These are phyloP conservation scores for Echites panduratus DNA, from an alignment of 257 asterid genomes.

Conservation along the genomic window DNA sequence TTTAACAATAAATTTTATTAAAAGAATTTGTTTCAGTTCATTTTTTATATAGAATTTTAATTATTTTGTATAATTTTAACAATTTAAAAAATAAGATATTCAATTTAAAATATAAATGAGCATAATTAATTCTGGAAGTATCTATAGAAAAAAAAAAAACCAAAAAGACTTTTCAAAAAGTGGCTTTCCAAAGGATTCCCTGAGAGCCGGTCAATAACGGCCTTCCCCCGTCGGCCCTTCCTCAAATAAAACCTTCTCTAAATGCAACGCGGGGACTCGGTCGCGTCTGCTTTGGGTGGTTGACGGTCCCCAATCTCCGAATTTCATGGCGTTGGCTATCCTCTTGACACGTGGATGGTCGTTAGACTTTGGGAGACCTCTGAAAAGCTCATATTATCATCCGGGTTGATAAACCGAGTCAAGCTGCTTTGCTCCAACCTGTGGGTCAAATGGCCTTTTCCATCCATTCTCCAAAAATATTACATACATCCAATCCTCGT, in stretches of 20 bases:
- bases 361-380: background rate
- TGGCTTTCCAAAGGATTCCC: background rate
- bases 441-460: background rate
- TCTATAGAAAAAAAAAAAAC: no score
- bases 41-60: no score
- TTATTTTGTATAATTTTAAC: no score
- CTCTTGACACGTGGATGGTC: background rate
- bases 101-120: no score
- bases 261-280: conserved; percentile 26
- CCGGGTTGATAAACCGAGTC: background rate
- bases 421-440: background rate
- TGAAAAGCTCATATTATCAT: background rate
- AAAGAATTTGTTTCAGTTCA: no score
- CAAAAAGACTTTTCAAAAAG: background rate
- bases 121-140: no score
- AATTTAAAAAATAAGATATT: no score
- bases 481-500: background rate
- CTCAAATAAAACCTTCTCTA: background rate
- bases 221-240: background rate
- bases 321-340: background rate
- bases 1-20: no score
- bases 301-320: background rate
- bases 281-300: conserved; percentile 1
- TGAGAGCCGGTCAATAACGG: background rate
- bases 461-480: background rate